Percentiles rank a stretch among this genome's conserved stretches.
Evolutionary conservation across 2,329 filamentous ascomycete species (phyloP).

Genomic region (Triangularia verruculosa): DNA sequence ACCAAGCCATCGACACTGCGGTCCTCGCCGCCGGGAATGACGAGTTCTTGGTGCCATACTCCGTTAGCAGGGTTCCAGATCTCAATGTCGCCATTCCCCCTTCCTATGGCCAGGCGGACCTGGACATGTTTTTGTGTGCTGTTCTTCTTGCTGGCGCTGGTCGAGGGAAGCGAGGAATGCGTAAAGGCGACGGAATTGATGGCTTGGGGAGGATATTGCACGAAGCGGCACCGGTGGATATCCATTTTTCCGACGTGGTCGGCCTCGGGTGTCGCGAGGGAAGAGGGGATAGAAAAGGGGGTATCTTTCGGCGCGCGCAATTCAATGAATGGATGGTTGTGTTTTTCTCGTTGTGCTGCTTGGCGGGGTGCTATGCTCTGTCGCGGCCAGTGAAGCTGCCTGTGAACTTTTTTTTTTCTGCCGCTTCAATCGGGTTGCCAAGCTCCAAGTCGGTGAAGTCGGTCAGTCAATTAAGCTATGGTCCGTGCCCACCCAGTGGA

Average conservation of each 20-base stretch:
- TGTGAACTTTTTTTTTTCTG: conserved; percentile 28
- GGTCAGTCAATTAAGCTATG: conserved; percentile 32
- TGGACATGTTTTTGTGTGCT: conserved; percentile 51
- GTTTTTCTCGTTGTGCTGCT: conserved; percentile 4
- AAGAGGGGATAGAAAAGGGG: conserved; percentile 5
- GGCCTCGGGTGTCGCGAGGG: conserved; percentile 11
- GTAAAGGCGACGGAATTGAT: conserved; percentile 97
- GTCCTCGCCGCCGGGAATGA: conserved; percentile 78
- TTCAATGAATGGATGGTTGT: neutral
- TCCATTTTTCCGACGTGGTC: conserved; percentile 61
- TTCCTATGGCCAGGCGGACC: conserved; percentile 80
- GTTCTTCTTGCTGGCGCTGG: conserved; percentile 44
- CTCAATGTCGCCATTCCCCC: conserved; percentile 93
- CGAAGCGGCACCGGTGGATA: conserved; percentile 94
- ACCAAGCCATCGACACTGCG: conserved; percentile 85
- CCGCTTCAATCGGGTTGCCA: conserved; percentile 19
- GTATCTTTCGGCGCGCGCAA: conserved; percentile 2
- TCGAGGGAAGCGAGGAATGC: conserved; percentile 57
- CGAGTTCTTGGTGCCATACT: conserved; percentile 84
- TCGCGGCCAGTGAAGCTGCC: conserved; percentile 12
- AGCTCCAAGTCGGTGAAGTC: conserved; percentile 17
- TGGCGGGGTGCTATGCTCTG: conserved; percentile 9
- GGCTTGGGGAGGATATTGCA: conserved; percentile 83
- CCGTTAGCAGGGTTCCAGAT: conserved; percentile 90
- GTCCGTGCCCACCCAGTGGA: conserved; percentile 27